Base-by-base conservation (phyloP, 2,329 filamentous ascomycete genomes). In the Metarhizium rileyi region DNA sequence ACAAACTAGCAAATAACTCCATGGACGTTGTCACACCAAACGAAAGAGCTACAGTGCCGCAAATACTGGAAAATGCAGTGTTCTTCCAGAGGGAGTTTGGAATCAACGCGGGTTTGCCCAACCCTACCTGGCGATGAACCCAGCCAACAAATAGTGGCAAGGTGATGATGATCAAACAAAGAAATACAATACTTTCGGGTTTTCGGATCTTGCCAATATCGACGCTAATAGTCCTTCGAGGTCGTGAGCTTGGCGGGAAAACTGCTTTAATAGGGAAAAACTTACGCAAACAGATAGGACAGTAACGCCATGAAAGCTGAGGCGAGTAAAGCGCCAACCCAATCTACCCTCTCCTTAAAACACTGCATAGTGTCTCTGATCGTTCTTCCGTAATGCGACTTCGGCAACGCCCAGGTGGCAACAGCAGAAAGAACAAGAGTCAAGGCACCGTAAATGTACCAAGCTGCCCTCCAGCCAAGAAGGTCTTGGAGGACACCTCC, bases 31-130 rank as follows among this genome's bases (percentile, higher is more conserved):
- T 52, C 0, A 73, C 70, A 0, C 69, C 73, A 50, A 64, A 72
- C 0, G 73, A 67, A 4, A 78, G 52, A 4, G 73, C 59, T 1
- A 78, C 66, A 4, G 69, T 74, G 3, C 73, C 55, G 56, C 80
- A 84, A 20, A 80, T 73, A 25, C 65, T 70, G 0, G 76, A 73
- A 56, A 84, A 84, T 3, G 74, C 62, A 0, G 62, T 59, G 42
- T 79, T 81, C n/a, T 64, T 70, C 81, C 81, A 84, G 0, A 84
- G 63, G 0, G 71, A 73, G 58, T 84, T 83, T 0, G 81, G 81
- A 22, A 84, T 82, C 7, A 84, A 60, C 0, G 78, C 78, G 12
- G 78, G 73, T 3, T 66, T 67, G 9, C 67, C 66, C 0, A 61
- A 57, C 10, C 62, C 65, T 44, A 75, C 72, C 45, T 75, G 76